phyloP scores from a whole-genome alignment of 805 yeast species.

The Cyberlindnera maritima region DNA sequence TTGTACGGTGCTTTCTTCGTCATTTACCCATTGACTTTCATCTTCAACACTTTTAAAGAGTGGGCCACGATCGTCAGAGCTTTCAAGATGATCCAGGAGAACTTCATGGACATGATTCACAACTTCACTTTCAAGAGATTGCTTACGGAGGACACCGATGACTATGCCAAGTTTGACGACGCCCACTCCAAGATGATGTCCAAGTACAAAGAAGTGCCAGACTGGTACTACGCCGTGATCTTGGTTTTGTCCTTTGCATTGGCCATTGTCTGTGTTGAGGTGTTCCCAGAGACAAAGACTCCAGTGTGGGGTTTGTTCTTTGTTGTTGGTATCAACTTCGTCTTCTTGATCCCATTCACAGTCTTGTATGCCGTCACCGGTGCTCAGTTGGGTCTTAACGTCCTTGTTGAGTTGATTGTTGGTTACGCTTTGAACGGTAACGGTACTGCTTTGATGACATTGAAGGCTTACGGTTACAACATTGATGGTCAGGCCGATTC shows the following conservation, averaged over 20 bases:
- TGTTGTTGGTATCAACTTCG: slow-evolving; percentile 46
- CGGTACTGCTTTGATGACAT: slow-evolving; percentile 49
- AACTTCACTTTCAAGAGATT: slow-evolving; percentile 7
- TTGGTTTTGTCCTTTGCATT: slow-evolving; percentile 41
- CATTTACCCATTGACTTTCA: slow-evolving; percentile 48
- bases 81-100: slow-evolving; percentile 8
- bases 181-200: slow-evolving; percentile 46
- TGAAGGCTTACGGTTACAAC: slow-evolving; percentile 54
- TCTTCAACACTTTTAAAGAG: slow-evolving; percentile 44
- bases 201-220: slow-evolving; percentile 59
- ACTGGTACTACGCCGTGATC: slow-evolving; percentile 40
- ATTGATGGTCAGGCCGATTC: slow-evolving; percentile 64
- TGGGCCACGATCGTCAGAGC: slow-evolving; percentile 33
- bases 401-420: slow-evolving; percentile 52
- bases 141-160: not conserved
- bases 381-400: slow-evolving; percentile 45
- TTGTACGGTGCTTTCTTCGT: slow-evolving; percentile 50
- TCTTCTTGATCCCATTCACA: slow-evolving; percentile 52
- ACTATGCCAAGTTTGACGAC: slow-evolving; percentile 16
- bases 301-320: slow-evolving; percentile 62
- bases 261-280: slow-evolving; percentile 43
- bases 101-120: slow-evolving; percentile 6
- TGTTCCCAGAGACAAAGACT: slow-evolving; percentile 45
- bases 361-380: slow-evolving; percentile 49
- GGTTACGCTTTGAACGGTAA: slow-evolving; percentile 52